Evolutionary conservation across 441 rosid genomes (phyloP), one percentile per base, ranked within the genome.

Genomic region (Populus hybrid): DNA sequence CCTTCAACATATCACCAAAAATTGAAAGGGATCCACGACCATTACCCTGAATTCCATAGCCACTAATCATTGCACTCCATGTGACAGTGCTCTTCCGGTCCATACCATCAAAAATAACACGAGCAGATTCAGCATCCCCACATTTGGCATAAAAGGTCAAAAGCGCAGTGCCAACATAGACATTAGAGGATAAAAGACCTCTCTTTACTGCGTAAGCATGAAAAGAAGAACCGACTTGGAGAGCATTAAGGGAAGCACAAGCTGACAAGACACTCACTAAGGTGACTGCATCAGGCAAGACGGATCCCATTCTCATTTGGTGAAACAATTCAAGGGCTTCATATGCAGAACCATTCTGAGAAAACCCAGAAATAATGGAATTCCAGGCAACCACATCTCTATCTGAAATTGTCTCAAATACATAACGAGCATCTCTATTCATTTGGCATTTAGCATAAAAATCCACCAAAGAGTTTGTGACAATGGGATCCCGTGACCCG

Each of bases 141-240:
- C 93, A 88, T 82, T 93, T 95, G 46, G 89, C 86, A 80, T 95
- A 93, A 90, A 92, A 86, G 91, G 91, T 92, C 80, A 95, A 80
- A 73, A 95, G 93, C 40, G 97, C 89, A 86, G 96, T 92, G 77
- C 95, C 98, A 59, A 88, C 72, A 81, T 90, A 90, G 20, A 92
- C 67, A 89, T 83, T 67, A 88, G 86, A 79, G 85, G 84, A 80
- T 88, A 87, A 76, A 85, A 92, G 73, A 83, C 83, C 86, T 83
- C 85, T 80, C 85, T 85, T 77, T 32, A 85, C 40, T 1, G 91
- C 83, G 83, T 84, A 89, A 38, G 91, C 95, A 87, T 92, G 95
- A 76, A 94, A 81, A 14, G 93, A 87, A 71, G 92, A 87, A 72
- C 98, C 97, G 75, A 76, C 85, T 70, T 74, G 80, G 46, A 92